These are phyloP conservation scores for Xylariaceae sp. DNA, from an alignment of 2,329 filamentous ascomycete genomes.

Conservation along the genomic window DNA sequence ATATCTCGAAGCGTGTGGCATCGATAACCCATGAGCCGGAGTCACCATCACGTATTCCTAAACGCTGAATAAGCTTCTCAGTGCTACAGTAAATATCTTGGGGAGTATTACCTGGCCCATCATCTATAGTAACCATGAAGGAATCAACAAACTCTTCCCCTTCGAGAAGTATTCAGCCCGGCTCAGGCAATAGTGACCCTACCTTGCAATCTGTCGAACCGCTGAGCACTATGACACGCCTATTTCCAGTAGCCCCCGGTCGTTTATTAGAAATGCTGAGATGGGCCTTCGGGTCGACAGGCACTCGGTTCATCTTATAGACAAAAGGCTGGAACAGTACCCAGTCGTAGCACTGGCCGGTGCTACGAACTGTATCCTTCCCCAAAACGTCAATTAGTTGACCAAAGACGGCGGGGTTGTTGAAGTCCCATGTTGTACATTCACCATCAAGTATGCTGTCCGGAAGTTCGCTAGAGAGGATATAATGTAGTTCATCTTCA, in stretches of 20 bases:
- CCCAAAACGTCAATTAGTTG: neutral
- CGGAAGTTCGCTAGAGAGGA: too few relatives aligned
- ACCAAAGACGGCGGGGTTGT: neutral
- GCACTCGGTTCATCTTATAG: neutral
- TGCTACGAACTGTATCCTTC: neutral
- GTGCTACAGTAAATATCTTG: too few relatives aligned
- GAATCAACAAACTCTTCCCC: neutral
- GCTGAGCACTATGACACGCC: neutral
- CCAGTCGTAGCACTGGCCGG: neutral
- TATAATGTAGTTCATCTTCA: too few relatives aligned
- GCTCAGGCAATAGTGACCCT: too few relatives aligned
- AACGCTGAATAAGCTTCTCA: too few relatives aligned
- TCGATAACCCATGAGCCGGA: conserved; percentile 12
- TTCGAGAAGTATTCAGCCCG: neutral
- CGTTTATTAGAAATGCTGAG: neutral
- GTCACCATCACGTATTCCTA: conserved; percentile 10
- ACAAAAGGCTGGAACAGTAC: neutral
- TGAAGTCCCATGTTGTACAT: too few relatives aligned
- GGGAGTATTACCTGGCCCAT: too few relatives aligned
- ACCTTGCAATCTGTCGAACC: too few relatives aligned
- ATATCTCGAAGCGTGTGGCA: neutral
- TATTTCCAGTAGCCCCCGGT: neutral
- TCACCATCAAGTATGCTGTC: too few relatives aligned
- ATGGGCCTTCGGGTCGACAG: neutral
- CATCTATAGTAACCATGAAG: neutral